Base-by-base conservation (phyloP, 208 protist species). In the Trypanosoma cruzi region DNA sequence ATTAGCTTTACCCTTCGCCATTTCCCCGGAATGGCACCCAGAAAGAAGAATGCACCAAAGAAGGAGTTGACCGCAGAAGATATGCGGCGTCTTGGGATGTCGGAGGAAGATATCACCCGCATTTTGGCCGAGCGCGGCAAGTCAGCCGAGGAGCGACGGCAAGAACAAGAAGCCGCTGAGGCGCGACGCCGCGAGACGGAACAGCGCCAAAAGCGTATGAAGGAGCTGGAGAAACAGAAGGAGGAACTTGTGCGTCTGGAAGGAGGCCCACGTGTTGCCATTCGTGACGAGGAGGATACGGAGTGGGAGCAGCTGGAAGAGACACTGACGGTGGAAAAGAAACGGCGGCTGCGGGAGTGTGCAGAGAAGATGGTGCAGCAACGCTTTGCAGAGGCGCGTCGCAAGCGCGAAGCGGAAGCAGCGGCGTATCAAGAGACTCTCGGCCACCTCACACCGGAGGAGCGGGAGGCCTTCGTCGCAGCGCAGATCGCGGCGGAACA, bases 31-130 rank as follows among this genome's bases (percentile, higher is more conserved):
- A 89, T 90, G 88, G 53, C 85, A 37, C 85, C 81, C 1, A 90
- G 88, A 64, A 89, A 86, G 52, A 87, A 89, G 73, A 68, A 93
- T 10, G 82, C 69, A 13, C 75, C 74, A 37, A 74, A 75, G 36
- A 87, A 83, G 64, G 84, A 81, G 65, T 70, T 90, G 61, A 81
- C 83, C 14, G 79, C 80, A 64, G 85, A 86, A 55, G 88, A 93
- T 57, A 87, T 93, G 88, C 88, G 81, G 26, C 88, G 84, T 24
- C 79, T 93, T 48, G 88, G 88, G 22, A 90, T 93, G 85, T 74
- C 73, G 10, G 82, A 85, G 1, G 83, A 89, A n/a, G 84, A 93
- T 60, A 88, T 90, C 36, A 42, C 73, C 50, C 84, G 82, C 50
- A 82, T 93, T 49, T 54, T 93, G 40, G 77, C 80, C 1, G 85